Evolutionary conservation across 208 protist genomes (phyloP).

Genomic region (Acanthamoeba pearcei): DNA sequence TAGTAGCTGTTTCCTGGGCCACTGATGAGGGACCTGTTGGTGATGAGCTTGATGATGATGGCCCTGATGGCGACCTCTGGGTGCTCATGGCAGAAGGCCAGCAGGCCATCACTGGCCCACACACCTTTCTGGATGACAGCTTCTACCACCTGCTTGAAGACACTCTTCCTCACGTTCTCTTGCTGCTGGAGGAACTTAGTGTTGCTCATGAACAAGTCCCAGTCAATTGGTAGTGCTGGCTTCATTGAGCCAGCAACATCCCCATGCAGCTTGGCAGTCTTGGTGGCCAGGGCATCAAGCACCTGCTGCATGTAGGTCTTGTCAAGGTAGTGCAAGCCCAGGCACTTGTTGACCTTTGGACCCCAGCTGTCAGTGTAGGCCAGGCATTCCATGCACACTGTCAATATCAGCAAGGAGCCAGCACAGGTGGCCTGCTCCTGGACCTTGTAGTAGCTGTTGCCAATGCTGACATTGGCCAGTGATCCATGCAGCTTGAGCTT

Average conservation of each 20-base stretch:
- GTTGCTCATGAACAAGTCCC: neutral
- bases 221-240: neutral
- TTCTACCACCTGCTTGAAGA: neutral
- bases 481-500: neutral
- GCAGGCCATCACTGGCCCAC: neutral
- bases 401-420: neutral
- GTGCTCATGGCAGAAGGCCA: neutral
- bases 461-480: neutral
- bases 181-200: neutral
- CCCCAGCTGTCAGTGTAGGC: neutral
- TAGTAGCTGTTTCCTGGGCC: neutral
- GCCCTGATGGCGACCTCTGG: neutral
- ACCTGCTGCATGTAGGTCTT: neutral
- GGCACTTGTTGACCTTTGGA: neutral
- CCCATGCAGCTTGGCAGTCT: neutral
- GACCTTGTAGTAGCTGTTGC: constrained; percentile 8
- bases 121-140: neutral
- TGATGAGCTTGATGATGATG: neutral
- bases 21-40: neutral
- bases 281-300: neutral
- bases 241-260: neutral
- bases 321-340: neutral
- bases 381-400: neutral
- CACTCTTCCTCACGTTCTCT: neutral
- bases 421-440: neutral